A percentile compares a stretch with the other conserved stretches of the same genome.
Conservation (phyloP, 2,329 filamentous ascomycete species). For the Rutstroemia sp. region DNA sequence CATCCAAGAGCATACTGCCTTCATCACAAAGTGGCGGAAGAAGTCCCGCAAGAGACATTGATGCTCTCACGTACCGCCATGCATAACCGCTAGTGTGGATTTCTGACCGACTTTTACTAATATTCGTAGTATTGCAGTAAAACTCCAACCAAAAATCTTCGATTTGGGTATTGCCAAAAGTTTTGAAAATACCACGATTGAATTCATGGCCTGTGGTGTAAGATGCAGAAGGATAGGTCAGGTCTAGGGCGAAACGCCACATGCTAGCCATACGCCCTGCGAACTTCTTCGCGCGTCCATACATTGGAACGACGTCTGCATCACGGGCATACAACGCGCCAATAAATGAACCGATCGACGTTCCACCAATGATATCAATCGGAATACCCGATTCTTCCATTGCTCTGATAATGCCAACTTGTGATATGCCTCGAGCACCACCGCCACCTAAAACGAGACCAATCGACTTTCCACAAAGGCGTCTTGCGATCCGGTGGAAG, state of each 20-base stretch:
- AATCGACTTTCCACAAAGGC: conserved; percentile 88
- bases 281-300: conserved; percentile 94
- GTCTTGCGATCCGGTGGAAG: conserved; percentile 84
- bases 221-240: conserved; percentile 92
- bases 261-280: conserved; percentile 97
- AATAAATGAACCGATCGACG: conserved; percentile 93
- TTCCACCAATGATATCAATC: conserved; percentile 91
- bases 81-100: conserved; percentile 96
- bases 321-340: conserved; percentile 93
- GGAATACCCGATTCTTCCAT: conserved; percentile 95
- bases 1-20: conserved; percentile 92
- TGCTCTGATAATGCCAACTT: conserved; percentile 88
- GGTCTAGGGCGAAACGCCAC: conserved; percentile 94
- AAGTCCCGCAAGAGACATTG: conserved; percentile 91
- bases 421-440: conserved; percentile 83
- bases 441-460: conserved; percentile 91
- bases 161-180: conserved; percentile 92
- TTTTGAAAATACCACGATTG: conserved; percentile 98
- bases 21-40: conserved; percentile 94
- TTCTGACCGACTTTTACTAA: conserved; percentile 85
- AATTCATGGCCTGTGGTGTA: conserved; percentile 99
- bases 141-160: conserved; percentile 99
- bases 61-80: conserved; percentile 93
- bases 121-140: conserved; percentile 99
- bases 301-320: conserved; percentile 94